Conservation (phyloP, 208 protist genomes). For the Trypanosoma caninum region DNA sequence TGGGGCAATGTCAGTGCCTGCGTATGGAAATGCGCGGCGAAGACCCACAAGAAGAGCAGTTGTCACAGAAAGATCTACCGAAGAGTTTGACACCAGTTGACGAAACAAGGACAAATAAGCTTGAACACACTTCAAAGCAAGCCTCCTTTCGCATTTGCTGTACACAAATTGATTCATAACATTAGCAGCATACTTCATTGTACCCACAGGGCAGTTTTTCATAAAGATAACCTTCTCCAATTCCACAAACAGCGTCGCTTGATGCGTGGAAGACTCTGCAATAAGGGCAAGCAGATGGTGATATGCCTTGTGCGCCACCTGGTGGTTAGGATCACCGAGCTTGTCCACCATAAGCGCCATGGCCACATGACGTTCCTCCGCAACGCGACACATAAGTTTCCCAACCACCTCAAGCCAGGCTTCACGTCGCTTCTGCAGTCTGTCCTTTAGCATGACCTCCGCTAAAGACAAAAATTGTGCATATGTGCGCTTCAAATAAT, state of each 20-base stretch:
- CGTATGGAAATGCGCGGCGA: constrained; percentile 90
- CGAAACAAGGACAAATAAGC: constrained; percentile 89
- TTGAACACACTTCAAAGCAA: constrained; percentile 84
- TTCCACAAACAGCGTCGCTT: constrained; percentile 81
- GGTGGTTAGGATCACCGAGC: constrained; percentile 73
- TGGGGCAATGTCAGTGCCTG: constrained; percentile 72
- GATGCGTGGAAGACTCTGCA: constrained; percentile 83
- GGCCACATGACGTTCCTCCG: constrained; percentile 66
- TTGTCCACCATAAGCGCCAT: constrained; percentile 92
- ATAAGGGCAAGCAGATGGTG: constrained; percentile 83
- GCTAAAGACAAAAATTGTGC: constrained; percentile 82
- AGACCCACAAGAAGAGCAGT: constrained; percentile 89
- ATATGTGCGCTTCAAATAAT: constrained; percentile 90
- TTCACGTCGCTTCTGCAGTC: constrained; percentile 75
- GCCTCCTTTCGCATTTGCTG: constrained; percentile 87
- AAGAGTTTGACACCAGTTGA: constrained; percentile 55
- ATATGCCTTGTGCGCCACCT: constrained; percentile 82
- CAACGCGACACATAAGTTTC: constrained; percentile 82
- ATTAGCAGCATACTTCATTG: constrained; percentile 87
- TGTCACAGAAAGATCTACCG: constrained; percentile 81
- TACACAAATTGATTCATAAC: constrained; percentile 93
- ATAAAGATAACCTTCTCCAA: constrained; percentile 90
- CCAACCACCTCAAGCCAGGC: constrained; percentile 84
- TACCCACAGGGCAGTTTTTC: constrained; percentile 85
- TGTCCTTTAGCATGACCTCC: constrained; percentile 89